Evolutionary conservation across 192 early-diverging fungal genomes (phyloP).

Genomic region (Glomus cerebriforme): DNA sequence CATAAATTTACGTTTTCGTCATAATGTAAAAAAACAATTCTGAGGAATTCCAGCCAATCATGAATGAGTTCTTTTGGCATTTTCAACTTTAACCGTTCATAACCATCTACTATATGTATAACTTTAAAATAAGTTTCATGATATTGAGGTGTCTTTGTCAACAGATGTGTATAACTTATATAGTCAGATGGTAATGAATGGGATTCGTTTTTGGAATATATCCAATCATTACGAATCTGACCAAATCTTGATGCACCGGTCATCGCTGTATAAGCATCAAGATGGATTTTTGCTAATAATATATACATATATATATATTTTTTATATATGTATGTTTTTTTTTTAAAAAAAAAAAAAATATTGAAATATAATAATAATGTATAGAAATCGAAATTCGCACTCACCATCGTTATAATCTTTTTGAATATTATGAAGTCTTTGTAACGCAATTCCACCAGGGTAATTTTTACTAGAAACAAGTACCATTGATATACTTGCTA

Average conservation of each 20-base stretch:
- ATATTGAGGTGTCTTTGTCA: slow-evolving; percentile 49
- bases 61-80: slow-evolving; percentile 4
- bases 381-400: background rate
- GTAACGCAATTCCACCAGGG: slow-evolving; percentile 83
- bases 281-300: slow-evolving; percentile 54
- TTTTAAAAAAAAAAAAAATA: background rate
- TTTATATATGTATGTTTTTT: too few relatives aligned
- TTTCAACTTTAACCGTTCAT: slow-evolving; percentile 35
- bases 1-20: background rate
- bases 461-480: slow-evolving; percentile 80
- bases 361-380: too few relatives aligned
- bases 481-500: slow-evolving; percentile 43
- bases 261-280: slow-evolving; percentile 77
- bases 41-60: background rate
- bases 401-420: slow-evolving; percentile 30
- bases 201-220: slow-evolving; percentile 70
- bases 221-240: slow-evolving; percentile 54
- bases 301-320: slow-evolving; percentile 14
- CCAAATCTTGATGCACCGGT: slow-evolving; percentile 85
- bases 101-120: slow-evolving; percentile 49
- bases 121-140: slow-evolving; percentile 40
- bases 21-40: slow-evolving; percentile 3
- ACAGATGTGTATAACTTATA: slow-evolving; percentile 53
- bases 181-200: slow-evolving; percentile 49
- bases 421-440: slow-evolving; percentile 57